These are phyloP conservation scores for Apiotrichum sp. DNA, from an alignment of 1,284 basidiomycete species.

Conservation along the genomic window DNA sequence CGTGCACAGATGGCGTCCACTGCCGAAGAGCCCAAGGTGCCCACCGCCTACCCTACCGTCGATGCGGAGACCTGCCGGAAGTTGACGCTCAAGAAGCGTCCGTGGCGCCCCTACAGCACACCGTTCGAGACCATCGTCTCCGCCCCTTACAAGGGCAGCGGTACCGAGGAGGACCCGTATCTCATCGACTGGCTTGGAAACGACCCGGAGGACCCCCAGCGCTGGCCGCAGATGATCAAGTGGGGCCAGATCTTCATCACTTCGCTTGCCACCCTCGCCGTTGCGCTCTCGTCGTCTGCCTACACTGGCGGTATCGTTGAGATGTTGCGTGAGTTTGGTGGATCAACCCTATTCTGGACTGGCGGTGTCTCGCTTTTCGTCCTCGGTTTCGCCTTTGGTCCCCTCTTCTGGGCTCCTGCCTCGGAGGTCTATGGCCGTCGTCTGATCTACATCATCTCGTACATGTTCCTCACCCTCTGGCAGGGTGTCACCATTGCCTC, in stretches of 20 bases:
- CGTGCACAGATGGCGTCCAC: too few species aligned
- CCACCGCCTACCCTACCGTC: background rate
- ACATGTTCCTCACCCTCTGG: conserved; percentile 39
- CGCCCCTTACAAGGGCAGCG: conserved; percentile 42
- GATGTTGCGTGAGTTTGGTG: conserved; percentile 25
- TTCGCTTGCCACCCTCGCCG: conserved; percentile 31
- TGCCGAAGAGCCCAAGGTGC: background rate
- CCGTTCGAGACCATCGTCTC: conserved; percentile 43
- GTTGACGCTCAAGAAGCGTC: conserved; percentile 25
- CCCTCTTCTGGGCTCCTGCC: conserved; percentile 46
- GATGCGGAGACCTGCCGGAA: background rate
- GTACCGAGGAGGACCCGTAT: conserved; percentile 45
- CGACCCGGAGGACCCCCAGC: conserved; percentile 37
- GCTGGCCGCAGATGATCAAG: conserved; percentile 29
- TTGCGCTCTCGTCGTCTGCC: conserved; percentile 33
- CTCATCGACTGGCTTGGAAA: conserved; percentile 41
- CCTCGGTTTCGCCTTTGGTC: conserved; percentile 40
- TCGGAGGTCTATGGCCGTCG: conserved; percentile 55
- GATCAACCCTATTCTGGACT: conserved; percentile 21
- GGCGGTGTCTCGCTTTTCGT: conserved; percentile 37
- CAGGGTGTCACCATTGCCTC: conserved; percentile 29
- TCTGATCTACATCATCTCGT: conserved; percentile 58
- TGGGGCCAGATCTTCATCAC: conserved; percentile 30
- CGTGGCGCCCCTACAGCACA: conserved; percentile 40
- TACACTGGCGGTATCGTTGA: conserved; percentile 30